Evolutionary conservation across 352 stramenopile genomes (phyloP).

Genomic region (Blastocystis sp.): DNA sequence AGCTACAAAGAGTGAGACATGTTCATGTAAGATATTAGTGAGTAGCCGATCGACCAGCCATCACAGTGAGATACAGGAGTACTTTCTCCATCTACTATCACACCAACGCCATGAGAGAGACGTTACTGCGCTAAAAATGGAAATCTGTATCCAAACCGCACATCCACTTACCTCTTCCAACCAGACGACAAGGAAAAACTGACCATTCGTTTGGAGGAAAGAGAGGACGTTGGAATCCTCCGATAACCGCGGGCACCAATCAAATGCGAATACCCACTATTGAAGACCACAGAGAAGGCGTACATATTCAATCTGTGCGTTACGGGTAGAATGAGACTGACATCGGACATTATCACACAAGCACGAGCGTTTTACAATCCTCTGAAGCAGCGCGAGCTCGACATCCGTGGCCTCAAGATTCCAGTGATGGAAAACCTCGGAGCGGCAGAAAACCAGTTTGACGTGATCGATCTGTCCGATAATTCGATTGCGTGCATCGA

Average conservation of each 20-base stretch:
- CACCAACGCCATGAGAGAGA: not conserved
- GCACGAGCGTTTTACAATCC: constrained; percentile 54
- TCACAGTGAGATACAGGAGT: not conserved
- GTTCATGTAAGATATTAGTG: not conserved
- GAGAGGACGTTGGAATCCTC: not conserved
- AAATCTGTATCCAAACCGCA: not conserved
- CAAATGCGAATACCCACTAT: not conserved
- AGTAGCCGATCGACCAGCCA: not conserved
- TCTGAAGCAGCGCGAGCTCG: constrained; percentile 35
- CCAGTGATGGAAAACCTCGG: constrained; percentile 51
- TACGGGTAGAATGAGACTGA: constrained; percentile 45
- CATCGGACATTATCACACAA: constrained; percentile 31
- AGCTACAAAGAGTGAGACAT: not conserved
- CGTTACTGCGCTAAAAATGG: not conserved
- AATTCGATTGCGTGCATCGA: constrained; percentile 47
- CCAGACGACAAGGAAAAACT: not conserved
- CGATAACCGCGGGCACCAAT: not conserved
- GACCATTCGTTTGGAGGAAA: too few species aligned
- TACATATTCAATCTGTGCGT: too few species aligned
- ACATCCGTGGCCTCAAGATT: constrained; percentile 48
- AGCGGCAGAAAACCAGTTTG: constrained; percentile 51
- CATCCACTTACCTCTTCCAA: not conserved
- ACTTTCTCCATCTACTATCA: not conserved
- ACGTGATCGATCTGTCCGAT: constrained; percentile 54
- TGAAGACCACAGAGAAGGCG: too few species aligned